Percentiles rank a stretch among this genome's conserved stretches.
Conservation (phyloP, 495 filamentous ascomycete species). For the Pseudevernia furfuracea region DNA sequence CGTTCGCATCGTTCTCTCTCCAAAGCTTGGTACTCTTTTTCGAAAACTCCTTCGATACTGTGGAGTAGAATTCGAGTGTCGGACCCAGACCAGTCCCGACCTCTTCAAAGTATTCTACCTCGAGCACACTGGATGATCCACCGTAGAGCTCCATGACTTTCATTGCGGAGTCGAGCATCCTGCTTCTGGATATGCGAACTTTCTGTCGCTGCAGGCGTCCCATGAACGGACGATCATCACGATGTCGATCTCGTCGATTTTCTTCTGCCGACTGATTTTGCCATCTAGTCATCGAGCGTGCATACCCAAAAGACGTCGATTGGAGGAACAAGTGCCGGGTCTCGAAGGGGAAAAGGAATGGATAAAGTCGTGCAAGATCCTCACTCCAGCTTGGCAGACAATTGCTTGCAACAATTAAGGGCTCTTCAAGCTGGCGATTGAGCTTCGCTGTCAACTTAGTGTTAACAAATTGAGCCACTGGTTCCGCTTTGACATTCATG, state of each 20-base stretch:
- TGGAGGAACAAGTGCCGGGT: constrained; percentile 95
- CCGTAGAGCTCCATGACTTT: constrained; percentile 99
- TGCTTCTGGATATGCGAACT: constrained; percentile 84
- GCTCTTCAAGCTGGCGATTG: constrained; percentile 94
- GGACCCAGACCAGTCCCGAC: constrained; percentile 95
- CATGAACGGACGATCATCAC: constrained; percentile 87
- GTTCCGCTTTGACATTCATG: constrained; percentile 67
- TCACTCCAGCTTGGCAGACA: constrained; percentile 96
- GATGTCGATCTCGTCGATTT: constrained; percentile 66
- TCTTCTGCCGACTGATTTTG: constrained; percentile 83
- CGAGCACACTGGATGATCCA: constrained; percentile 85
- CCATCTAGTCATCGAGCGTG: constrained; percentile 94
- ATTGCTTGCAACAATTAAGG: constrained; percentile 95
- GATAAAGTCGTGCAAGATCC: constrained; percentile 90
- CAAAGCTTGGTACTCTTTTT: constrained; percentile 95
- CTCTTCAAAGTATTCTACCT: constrained; percentile 99
- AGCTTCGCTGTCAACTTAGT: constrained; percentile 98
- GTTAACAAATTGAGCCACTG: constrained; percentile 93
- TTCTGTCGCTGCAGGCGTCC: constrained; percentile 93
- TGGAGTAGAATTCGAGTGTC: constrained; percentile 97
- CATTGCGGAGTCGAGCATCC: constrained; percentile 90
- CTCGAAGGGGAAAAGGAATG: constrained; percentile 99
- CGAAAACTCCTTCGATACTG: constrained; percentile 93
- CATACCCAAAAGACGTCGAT: constrained; percentile 97
- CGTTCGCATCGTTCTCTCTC: constrained; percentile 79